Evolutionary conservation across 2,329 filamentous ascomycete species (phyloP).

Genomic region (Alternaria arborescens): DNA sequence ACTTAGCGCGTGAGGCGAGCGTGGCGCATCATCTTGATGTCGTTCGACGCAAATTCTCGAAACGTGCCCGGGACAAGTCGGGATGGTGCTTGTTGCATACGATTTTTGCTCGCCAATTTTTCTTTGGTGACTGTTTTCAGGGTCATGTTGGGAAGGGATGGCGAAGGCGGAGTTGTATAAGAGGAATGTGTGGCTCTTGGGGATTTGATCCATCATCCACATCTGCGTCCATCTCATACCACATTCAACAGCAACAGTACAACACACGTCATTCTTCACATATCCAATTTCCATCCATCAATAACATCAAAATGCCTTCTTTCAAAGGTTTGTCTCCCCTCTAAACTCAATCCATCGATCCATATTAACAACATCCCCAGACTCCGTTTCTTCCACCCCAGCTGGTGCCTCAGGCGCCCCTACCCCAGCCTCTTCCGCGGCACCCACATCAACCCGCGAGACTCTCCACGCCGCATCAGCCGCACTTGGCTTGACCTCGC

Average conservation of each 20-base stretch:
- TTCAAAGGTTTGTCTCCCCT: slow-evolving; percentile 26
- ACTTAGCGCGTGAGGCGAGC: slow-evolving; percentile 28
- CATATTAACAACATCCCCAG: slow-evolving; percentile 16
- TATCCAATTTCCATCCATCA: not conserved
- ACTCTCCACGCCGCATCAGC: slow-evolving; percentile 34
- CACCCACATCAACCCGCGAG: slow-evolving; percentile 29
- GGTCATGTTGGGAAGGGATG: slow-evolving; percentile 20
- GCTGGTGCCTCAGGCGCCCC: slow-evolving; percentile 31
- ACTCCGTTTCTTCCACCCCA: slow-evolving; percentile 37
- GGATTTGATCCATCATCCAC: not conserved
- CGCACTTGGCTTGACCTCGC: slow-evolving; percentile 25
- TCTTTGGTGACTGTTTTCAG: slow-evolving; percentile 12
- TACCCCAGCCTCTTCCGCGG: slow-evolving; percentile 25
- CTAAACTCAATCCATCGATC: not conserved
- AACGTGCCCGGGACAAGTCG: slow-evolving; percentile 29
- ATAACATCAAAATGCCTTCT: slow-evolving; percentile 26
- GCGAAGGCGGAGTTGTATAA: slow-evolving; percentile 23
- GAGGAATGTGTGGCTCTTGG: not conserved
- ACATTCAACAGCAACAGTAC: not conserved
- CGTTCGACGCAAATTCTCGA: slow-evolving; percentile 28
- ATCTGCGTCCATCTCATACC: not conserved
- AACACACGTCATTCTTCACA: not conserved
- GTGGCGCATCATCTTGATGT: slow-evolving; percentile 34
- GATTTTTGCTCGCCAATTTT: slow-evolving; percentile 27
- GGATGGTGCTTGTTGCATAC: slow-evolving; percentile 19